Percentiles rank a stretch among this genome's conserved stretches.
Conservation (phyloP, 306 rosid genomes). For the Malus sieversii region DNA sequence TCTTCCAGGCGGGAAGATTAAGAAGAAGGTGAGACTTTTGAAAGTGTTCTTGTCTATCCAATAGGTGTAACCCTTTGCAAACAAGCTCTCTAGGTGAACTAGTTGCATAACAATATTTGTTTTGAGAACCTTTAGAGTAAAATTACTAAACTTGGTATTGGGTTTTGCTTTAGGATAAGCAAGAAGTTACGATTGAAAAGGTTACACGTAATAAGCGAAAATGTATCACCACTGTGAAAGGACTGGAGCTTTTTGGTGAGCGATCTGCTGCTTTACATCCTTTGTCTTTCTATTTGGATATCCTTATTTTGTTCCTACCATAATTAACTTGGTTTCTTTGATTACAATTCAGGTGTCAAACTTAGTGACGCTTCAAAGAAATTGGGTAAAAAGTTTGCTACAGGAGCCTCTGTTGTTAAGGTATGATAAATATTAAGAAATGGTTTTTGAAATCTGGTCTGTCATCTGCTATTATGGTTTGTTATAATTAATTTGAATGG, state of each 20-base stretch:
- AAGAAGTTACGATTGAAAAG: conserved; percentile 87
- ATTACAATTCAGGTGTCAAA: conserved; percentile 64
- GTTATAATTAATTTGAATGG: conserved; percentile 20
- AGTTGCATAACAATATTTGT: background rate
- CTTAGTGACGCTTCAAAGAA: conserved; percentile 98
- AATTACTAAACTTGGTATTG: conserved; percentile 9
- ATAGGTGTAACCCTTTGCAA: background rate
- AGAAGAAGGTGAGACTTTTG: conserved; percentile 65
- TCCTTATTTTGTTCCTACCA: background rate
- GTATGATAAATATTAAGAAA: conserved; percentile 26
- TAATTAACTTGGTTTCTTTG: conserved; percentile 2
- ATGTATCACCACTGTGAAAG: conserved; percentile 92
- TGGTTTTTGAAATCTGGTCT: conserved; percentile 3
- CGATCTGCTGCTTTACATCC: conserved; percentile 7
- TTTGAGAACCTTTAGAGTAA: background rate
- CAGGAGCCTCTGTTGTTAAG: conserved; percentile 99
- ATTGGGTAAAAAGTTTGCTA: conserved; percentile 97
- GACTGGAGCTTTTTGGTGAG: conserved; percentile 93
- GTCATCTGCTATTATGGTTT: conserved; percentile 11
- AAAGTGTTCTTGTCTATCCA: background rate
- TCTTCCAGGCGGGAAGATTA: conserved; percentile 98
- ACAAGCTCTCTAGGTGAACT: background rate
- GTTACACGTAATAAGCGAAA: conserved; percentile 87
- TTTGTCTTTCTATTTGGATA: background rate
- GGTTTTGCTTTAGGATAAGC: conserved; percentile 63